Base-by-base conservation (phyloP, 495 filamentous ascomycete genomes). In the Jackrogersella minutella region DNA sequence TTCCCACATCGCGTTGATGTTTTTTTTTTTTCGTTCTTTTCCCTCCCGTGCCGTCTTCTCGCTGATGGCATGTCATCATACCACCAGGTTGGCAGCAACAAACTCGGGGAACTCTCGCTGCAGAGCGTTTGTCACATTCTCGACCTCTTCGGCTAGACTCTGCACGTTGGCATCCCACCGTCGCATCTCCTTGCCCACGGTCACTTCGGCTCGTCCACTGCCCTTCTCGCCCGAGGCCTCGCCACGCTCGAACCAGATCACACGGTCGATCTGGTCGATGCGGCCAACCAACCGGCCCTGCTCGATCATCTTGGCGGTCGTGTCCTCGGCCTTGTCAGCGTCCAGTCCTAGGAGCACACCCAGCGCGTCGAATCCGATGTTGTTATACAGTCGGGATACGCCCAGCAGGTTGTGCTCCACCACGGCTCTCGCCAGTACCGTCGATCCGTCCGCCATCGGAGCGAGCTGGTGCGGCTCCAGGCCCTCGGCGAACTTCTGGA, bases 331-430 rank as follows among this genome's bases (percentile, higher is more conserved):
- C 70, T 89, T 90, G 61, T 92, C 91, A 0, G 84, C 88, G 28
- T 89, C 88, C 1, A 97, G 79, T 0, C 91, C 93, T 3, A 99
- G 81, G 36, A 97, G 82, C 24, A 81, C 75, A 0, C 89, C 95
- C 3, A 99, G 84, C 13, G 87, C 87, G 59, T 91, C 88, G 55
- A 93, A 87, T 2, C 84, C 85, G 62, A 99, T 97, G 73, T 98
- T 97, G 73, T 84, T 87, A 75, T 98, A 99, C 11, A 99, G 80
- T 57, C 89, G 87, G 16, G 91, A 95, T 0, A 88, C 91, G 21
- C 87, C 93, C 9, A 97, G 85, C 5, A 99, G 84, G 71, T 99
- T 99, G 77, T 99, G 95, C 76, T 99, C 95, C 21, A 97, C 87
- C 7, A 98, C 92, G 1, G 95, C 95, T 73, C 92, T 93, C 63